Evolutionary conservation across 768 basidiomycete species (phyloP), one percentile per base, ranked within the genome.

Genomic region (Russula vinacea): DNA sequence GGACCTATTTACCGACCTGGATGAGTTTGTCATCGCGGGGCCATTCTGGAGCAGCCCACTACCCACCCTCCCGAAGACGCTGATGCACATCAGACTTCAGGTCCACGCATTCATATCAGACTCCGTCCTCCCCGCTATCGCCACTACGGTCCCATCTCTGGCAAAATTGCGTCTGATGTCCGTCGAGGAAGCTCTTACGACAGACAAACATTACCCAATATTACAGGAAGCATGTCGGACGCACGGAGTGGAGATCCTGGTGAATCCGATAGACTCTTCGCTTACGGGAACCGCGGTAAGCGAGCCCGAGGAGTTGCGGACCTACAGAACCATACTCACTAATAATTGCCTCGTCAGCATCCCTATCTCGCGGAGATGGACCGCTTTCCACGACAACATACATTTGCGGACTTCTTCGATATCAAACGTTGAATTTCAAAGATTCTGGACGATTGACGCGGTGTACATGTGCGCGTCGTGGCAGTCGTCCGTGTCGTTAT

Each of bases 71-170:
- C 64, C 64, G 16, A 42, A 47, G 42, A 37, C 59, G 7, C 47
- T 65, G 13, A 50, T 37, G 42, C 64, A 65, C 32, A 56, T 65
- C 64, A 50, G 64, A 47, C 59, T 65, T 16, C 64, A 65, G 37
- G 64, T 56, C 22, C 58, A 65, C 29, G 64, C 59, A 10, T 65
- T 65, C 33, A 56, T 61, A 39, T 60, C 64, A 1, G 64, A 61
- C 35, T 22, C 45, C 0, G 45, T 60, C 40, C 29, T 60, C 37
- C 58, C 59, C 9, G 47, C 47, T 16, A 44, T 65, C 54, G 24
- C 54, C 49, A 17, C 32, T 13, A 54, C 22, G 3, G 8, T 65
- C 49, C 32, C 59, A 9, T 29, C 35, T 3, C 59, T 65, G 10
- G 49, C 40, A 9, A 53, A 56, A n/a, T 33, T 65, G 24, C 49